These are phyloP conservation scores for Capronia coronata DNA, from an alignment of 2,329 filamentous ascomycete genomes.

Conservation along the genomic window DNA sequence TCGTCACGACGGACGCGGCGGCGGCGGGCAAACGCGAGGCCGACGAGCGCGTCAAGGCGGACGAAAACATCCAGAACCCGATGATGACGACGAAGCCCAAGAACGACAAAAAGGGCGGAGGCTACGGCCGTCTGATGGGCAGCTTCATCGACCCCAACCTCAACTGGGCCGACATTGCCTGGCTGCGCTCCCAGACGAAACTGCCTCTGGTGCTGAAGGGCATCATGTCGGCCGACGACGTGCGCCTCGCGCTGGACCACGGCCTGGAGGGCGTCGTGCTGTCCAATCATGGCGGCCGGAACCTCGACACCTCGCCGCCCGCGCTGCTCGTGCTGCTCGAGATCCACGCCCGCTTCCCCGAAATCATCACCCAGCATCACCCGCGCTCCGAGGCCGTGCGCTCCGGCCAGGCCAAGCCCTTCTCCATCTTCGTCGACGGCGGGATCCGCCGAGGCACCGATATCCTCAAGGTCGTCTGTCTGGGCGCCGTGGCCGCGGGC, in stretches of 20 bases:
- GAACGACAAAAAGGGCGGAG: constrained; percentile 51
- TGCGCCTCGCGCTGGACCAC: constrained; percentile 45
- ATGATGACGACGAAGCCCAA: constrained; percentile 30
- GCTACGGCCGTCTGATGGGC: constrained; percentile 49
- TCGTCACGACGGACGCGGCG: constrained; percentile 30
- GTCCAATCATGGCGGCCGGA: constrained; percentile 56
- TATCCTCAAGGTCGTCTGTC: constrained; percentile 49
- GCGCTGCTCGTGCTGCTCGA: constrained; percentile 49
- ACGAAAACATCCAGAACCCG: constrained; percentile 37
- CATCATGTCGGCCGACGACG: constrained; percentile 53
- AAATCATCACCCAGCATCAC: constrained; percentile 42
- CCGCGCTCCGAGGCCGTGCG: constrained; percentile 19
- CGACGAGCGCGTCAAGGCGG: constrained; percentile 50
- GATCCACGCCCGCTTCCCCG: constrained; percentile 46
- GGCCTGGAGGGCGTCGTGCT: constrained; percentile 52
- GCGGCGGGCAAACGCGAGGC: constrained; percentile 51
- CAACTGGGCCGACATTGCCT: constrained; percentile 49
- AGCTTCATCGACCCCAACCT: constrained; percentile 50
- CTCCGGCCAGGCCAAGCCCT: constrained; percentile 17
- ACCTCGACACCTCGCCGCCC: constrained; percentile 48
- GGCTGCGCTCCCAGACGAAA: constrained; percentile 44
- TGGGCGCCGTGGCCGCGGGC: constrained; percentile 51
- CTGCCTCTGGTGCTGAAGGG: constrained; percentile 54
- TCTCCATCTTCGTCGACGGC: constrained; percentile 46
- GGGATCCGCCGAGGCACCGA: constrained; percentile 51